Conservation (phyloP, 108 stramenopile genomes). For the Discostella pseudostelligera region DNA sequence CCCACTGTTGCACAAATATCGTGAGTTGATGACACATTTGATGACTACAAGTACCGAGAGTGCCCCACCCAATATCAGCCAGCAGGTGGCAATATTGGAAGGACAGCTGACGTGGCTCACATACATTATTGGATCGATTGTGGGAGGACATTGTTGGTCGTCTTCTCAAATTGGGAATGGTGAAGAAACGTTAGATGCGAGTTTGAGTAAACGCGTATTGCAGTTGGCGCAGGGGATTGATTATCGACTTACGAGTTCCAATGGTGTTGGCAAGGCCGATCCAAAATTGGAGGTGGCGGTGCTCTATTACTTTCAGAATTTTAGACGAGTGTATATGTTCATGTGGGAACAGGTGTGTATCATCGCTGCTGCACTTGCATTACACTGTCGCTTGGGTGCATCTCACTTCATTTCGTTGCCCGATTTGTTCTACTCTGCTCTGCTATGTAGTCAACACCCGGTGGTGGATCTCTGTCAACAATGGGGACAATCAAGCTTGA, state of each 20-base stretch:
- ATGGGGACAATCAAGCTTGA: conserved; percentile 82
- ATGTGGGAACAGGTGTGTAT: conserved; percentile 91
- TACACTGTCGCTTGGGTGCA: no score
- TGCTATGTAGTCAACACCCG: conserved; percentile 18
- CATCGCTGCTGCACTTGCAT: background rate
- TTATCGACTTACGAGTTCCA: conserved; percentile 78
- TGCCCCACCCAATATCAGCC: conserved; percentile 69
- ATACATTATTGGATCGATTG: conserved; percentile 90
- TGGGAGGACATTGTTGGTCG: conserved; percentile 92
- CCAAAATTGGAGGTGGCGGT: conserved; percentile 77
- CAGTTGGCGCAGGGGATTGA: conserved; percentile 89
- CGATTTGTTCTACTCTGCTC: background rate
- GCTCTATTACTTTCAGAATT: conserved; percentile 89
- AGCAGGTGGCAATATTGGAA: conserved; percentile 82
- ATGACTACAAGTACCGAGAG: conserved; percentile 63
- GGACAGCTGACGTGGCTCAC: conserved; percentile 96
- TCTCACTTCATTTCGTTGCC: background rate
- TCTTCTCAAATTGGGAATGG: conserved; percentile 86
- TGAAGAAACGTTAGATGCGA: conserved; percentile 92
- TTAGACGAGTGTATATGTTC: conserved; percentile 93
- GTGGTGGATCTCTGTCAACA: conserved; percentile 39
- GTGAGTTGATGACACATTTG: conserved; percentile 62
- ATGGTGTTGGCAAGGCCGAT: conserved; percentile 79
- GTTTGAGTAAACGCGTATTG: conserved; percentile 84
- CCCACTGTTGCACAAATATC: conserved; percentile 82